phyloP scores from a whole-genome alignment of 257 asterid genomes.

The Fraxinus anomala region DNA sequence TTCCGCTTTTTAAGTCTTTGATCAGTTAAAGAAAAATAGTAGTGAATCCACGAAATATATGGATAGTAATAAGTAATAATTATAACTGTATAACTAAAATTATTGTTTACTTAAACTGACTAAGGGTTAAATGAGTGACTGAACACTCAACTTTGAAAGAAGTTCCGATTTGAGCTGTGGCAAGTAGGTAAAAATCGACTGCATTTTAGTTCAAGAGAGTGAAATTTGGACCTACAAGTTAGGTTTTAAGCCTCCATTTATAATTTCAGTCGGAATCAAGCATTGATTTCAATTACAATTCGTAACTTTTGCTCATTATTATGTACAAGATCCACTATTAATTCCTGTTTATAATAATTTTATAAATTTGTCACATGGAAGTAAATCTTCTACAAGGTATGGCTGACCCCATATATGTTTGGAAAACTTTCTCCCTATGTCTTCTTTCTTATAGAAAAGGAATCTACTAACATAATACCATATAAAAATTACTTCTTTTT shows the following conservation, averaged over 20 bases:
- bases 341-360: background rate
- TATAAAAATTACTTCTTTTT: background rate
- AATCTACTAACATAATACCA: conserved; percentile 12
- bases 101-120: no score
- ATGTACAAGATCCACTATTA: background rate
- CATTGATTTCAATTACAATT: no score
- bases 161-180: background rate
- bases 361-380: conserved; percentile 29
- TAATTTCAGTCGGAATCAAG: no score
- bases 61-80: no score
- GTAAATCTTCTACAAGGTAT: conserved; percentile 44
- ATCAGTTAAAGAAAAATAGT: no score
- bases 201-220: background rate
- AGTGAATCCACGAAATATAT: no score
- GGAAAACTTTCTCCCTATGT: conserved; percentile 40
- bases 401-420: conserved; percentile 38
- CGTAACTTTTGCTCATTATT: no score
- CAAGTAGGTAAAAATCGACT: background rate
- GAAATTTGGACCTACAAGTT: background rate
- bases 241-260: background rate
- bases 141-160: background rate
- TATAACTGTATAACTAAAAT: no score
- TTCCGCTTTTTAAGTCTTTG: no score
- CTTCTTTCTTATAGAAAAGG: conserved; percentile 32
- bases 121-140: no score